Percentiles rank a stretch among this genome's conserved stretches.
phyloP scores from a whole-genome alignment of 2,329 filamentous ascomycete species.

The Dactylellina leptospora region DNA sequence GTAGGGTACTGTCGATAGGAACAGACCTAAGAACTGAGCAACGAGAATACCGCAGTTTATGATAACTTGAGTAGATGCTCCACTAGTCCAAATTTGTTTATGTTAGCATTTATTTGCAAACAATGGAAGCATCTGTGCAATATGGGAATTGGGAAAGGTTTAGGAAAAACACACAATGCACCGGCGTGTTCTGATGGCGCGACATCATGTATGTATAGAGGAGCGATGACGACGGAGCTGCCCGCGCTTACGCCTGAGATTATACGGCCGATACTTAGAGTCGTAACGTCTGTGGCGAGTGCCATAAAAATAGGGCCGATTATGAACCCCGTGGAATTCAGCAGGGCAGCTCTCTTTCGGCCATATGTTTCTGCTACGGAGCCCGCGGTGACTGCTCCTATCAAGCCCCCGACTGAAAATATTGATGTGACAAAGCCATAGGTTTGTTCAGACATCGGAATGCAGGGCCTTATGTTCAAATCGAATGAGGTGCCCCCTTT shows the following conservation, averaged over 20 bases:
- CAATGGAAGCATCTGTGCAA: neutral
- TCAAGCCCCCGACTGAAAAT: conserved; percentile 86
- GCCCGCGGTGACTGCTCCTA: conserved; percentile 82
- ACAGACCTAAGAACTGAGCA: conserved; percentile 85
- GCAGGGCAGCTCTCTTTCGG: conserved; percentile 76
- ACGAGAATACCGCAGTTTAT: conserved; percentile 89
- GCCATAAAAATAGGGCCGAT: conserved; percentile 80
- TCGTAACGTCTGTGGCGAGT: conserved; percentile 71
- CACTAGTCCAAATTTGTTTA: conserved; percentile 57
- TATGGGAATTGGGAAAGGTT: neutral
- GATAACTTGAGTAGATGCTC: conserved; percentile 86
- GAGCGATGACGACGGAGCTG: conserved; percentile 88
- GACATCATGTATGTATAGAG: conserved; percentile 92
- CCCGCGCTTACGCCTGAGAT: conserved; percentile 85
- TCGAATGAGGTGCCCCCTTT: conserved; percentile 58
- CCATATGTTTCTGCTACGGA: conserved; percentile 81
- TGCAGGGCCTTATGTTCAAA: conserved; percentile 74
- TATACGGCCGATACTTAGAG: conserved; percentile 78
- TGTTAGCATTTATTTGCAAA: neutral
- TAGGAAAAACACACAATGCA: conserved; percentile 68
- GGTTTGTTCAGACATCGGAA: conserved; percentile 73
- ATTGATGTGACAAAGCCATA: conserved; percentile 82
- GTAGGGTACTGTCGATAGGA: conserved; percentile 73
- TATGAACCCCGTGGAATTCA: conserved; percentile 79
- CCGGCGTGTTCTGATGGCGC: conserved; percentile 78